Percentiles rank a stretch among this genome's conserved stretches.
phyloP scores from a whole-genome alignment of 2,329 filamentous ascomycete species.

The Myrmaecium sp. region DNA sequence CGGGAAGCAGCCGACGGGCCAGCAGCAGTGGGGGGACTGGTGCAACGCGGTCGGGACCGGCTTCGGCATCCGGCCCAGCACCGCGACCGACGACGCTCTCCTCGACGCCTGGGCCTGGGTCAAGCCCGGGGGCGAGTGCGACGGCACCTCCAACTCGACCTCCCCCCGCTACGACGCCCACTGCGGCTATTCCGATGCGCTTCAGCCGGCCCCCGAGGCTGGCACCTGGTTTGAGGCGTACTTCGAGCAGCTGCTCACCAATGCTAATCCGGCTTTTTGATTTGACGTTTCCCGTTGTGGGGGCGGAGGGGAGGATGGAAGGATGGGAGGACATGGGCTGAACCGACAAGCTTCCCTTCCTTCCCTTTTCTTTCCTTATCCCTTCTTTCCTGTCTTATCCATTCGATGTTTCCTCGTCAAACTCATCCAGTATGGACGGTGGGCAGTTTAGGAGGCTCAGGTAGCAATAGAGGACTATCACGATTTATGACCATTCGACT shows the following conservation, averaged over 20 bases:
- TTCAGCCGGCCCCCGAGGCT: slow-evolving; percentile 51
- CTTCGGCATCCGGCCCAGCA: slow-evolving; percentile 46
- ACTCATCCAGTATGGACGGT: no score
- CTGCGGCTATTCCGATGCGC: slow-evolving; percentile 36
- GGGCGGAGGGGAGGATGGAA: no score
- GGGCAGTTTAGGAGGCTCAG: no score
- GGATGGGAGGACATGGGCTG: no score
- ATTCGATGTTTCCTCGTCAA: no score
- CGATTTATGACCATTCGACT: no score
- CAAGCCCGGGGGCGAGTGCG: slow-evolving; percentile 45
- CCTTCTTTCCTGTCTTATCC: no score
- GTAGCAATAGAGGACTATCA: no score
- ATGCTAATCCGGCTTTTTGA: slow-evolving; percentile 14
- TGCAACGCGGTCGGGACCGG: slow-evolving; percentile 48
- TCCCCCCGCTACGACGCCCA: slow-evolving; percentile 36
- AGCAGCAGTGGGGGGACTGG: slow-evolving; percentile 47
- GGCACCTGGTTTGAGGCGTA: slow-evolving; percentile 47
- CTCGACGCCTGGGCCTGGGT: slow-evolving; percentile 55
- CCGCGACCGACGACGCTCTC: slow-evolving; percentile 41
- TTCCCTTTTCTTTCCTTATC: no score
- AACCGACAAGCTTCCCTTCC: no score
- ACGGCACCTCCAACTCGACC: slow-evolving; percentile 26
- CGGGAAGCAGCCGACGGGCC: slow-evolving; percentile 41
- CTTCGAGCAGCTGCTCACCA: slow-evolving; percentile 17
- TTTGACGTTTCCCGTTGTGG: no score